Evolutionary conservation across 352 stramenopile species (phyloP), one percentile per base, ranked within the genome.

Genomic region (Phytophthora pseudosyringae): DNA sequence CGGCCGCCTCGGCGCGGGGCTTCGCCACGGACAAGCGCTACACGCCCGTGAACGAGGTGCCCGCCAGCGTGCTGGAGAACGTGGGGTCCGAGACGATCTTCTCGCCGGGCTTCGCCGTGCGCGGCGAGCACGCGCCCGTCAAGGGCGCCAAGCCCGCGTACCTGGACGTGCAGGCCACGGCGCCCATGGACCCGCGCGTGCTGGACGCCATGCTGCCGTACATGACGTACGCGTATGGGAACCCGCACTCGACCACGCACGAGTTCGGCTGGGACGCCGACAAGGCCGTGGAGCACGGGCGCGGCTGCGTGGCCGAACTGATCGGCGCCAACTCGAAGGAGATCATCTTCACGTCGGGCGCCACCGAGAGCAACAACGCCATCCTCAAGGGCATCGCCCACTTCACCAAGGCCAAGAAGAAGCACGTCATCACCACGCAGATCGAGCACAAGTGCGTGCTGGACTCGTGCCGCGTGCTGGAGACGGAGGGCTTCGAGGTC

Each of bases 361-460:
- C 98, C 2, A 99, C 98, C 0, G 98, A 99, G 86, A 96, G 86
- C 51, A 99, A 99, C 87, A 99, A 99, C 76, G 80, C 98, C 12
- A 96, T 97, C 55, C 93, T 99, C 62, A 99, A 99, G 83, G 97
- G 98, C 35, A 88, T 98, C 4, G 97, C 94, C 28, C 94, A 96
- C 73, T 99, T 99, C 64, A 98, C 75, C 39, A 96, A 97, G 63
- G 76, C 84, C 52, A 98, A 97, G 75, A 99, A 99, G 78, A 98
- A 98, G 64, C 98, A 99, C 79, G 89, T 99, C 28, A 98, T 99
- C 69, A 99, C 98, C 5, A 99, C 97, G 5, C 97, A 99, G 82
- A 95, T 94, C 59, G 88, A 98, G 77, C 93, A 98, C 88, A 97
- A 97, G 80, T 99, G 97, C 75, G 98, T 99, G 26, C 78, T 99